Evolutionary conservation across 2,329 filamentous ascomycete species (phyloP).

Genomic region (Fusarium kyushuense): DNA sequence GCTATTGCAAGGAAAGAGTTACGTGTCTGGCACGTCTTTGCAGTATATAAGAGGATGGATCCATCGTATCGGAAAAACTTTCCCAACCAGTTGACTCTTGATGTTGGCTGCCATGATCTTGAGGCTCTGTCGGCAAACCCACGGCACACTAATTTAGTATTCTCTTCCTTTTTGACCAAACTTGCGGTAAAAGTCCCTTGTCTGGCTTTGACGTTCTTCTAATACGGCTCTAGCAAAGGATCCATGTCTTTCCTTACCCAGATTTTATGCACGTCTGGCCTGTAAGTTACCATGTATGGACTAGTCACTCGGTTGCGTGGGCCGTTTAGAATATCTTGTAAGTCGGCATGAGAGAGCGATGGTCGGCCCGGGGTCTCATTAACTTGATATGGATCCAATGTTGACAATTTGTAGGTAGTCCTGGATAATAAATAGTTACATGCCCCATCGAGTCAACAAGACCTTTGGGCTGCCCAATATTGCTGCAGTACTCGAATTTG

Average conservation of each 20-base stretch:
- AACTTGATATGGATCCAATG: slow-evolving; percentile 7
- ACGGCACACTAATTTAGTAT: slow-evolving; percentile 10
- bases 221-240: slow-evolving; percentile 11
- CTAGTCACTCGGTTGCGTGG: slow-evolving; percentile 34
- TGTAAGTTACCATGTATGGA: slow-evolving; percentile 32
- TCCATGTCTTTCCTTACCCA: slow-evolving; percentile 32
- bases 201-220: slow-evolving; percentile 10
- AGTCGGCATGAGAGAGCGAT: slow-evolving; percentile 17
- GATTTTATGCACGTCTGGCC: slow-evolving; percentile 40
- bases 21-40: background rate
- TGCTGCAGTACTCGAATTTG: background rate
- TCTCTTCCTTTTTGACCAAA: background rate
- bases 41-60: background rate
- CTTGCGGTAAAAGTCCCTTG: slow-evolving; percentile 17
- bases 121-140: slow-evolving; percentile 4
- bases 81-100: background rate
- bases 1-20: background rate
- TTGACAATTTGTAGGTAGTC: background rate
- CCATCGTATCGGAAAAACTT: background rate
- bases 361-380: slow-evolving; percentile 23
- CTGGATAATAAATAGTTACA: slow-evolving; percentile 3
- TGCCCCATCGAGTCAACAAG: background rate
- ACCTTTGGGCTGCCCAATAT: too few species aligned
- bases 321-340: slow-evolving; percentile 30
- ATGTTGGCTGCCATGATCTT: background rate